Evolutionary conservation across 768 basidiomycete genomes (phyloP).

Genomic region (Termitomyces titanicus): DNA sequence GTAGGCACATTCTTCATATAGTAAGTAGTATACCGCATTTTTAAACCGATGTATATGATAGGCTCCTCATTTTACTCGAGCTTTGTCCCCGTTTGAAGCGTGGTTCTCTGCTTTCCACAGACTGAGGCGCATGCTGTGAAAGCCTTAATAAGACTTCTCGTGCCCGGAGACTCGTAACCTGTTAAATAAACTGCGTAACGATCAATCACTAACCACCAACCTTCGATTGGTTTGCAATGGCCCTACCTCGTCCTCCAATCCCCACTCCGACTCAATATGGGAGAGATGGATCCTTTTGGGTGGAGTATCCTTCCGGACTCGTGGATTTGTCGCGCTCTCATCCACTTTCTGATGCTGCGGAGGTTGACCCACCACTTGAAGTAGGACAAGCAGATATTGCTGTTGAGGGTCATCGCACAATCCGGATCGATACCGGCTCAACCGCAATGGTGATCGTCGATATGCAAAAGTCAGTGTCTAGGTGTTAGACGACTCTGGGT

Average conservation of each 20-base stretch:
- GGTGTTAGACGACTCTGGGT: neutral
- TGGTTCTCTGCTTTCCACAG: neutral
- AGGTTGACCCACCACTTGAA: slow-evolving; percentile 24
- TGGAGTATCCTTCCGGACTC: slow-evolving; percentile 64
- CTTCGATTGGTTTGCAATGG: slow-evolving; percentile 34
- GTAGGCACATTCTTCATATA: slow-evolving; percentile 5
- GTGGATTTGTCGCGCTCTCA: slow-evolving; percentile 54
- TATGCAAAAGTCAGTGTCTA: slow-evolving; percentile 63
- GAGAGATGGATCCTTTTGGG: slow-evolving; percentile 55
- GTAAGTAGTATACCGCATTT: slow-evolving; percentile 9
- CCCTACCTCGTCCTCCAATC: slow-evolving; percentile 39
- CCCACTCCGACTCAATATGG: slow-evolving; percentile 49
- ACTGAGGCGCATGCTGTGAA: neutral
- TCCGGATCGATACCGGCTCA: slow-evolving; percentile 46
- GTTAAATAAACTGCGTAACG: slow-evolving; percentile 19
- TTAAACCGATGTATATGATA: slow-evolving; percentile 7
- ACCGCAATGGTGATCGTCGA: slow-evolving; percentile 64
- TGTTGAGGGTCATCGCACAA: slow-evolving; percentile 46
- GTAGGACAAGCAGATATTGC: slow-evolving; percentile 47
- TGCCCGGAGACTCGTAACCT: neutral
- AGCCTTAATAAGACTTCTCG: neutral
- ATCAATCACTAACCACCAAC: slow-evolving; percentile 41
- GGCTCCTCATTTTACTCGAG: neutral
- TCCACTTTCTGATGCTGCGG: slow-evolving; percentile 28
- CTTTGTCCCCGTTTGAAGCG: neutral